Evolutionary conservation across 176 grass and related monocot species (phyloP).

Genomic region (Ananas comosus): DNA sequence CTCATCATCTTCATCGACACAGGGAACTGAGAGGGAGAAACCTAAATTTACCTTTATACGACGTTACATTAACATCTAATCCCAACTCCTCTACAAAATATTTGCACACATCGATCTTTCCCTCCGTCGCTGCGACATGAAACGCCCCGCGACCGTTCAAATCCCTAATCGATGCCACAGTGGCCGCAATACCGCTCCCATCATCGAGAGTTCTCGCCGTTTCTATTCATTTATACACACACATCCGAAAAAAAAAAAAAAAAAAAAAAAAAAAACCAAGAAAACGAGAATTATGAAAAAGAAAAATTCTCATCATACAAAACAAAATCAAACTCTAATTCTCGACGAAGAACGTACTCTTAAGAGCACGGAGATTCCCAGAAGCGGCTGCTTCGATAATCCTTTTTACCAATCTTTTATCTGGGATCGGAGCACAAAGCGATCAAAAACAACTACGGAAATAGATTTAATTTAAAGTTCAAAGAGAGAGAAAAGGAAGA

Average conservation of each 20-base stretch:
- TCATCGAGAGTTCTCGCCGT: slow-evolving; percentile 10
- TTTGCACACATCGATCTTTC: slow-evolving; percentile 16
- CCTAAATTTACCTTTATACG: neutral
- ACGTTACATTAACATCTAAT: slow-evolving; percentile 6
- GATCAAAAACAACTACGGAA: too few species aligned
- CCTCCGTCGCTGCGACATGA: slow-evolving; percentile 24
- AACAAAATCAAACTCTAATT: slow-evolving; percentile 2
- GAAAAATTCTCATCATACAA: neutral
- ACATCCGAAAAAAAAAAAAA: too few species aligned
- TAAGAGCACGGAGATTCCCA: slow-evolving; percentile 21
- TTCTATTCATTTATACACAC: neutral
- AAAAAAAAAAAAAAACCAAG: neutral
- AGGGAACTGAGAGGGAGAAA: neutral
- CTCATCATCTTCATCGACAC: neutral
- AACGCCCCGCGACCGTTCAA: slow-evolving; percentile 18
- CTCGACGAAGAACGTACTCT: slow-evolving; percentile 15
- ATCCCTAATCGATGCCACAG: neutral
- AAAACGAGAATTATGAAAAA: neutral
- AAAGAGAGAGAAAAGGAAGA: too few species aligned
- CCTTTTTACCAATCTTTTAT: neutral
- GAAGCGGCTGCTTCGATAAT: slow-evolving; percentile 9
- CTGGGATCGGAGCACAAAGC: neutral
- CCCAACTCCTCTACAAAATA: slow-evolving; percentile 30
- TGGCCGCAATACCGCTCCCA: neutral
- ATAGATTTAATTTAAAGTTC: too few species aligned